These are phyloP conservation scores for Hericium coralloides DNA, from an alignment of 768 basidiomycete species.

Conservation along the genomic window DNA sequence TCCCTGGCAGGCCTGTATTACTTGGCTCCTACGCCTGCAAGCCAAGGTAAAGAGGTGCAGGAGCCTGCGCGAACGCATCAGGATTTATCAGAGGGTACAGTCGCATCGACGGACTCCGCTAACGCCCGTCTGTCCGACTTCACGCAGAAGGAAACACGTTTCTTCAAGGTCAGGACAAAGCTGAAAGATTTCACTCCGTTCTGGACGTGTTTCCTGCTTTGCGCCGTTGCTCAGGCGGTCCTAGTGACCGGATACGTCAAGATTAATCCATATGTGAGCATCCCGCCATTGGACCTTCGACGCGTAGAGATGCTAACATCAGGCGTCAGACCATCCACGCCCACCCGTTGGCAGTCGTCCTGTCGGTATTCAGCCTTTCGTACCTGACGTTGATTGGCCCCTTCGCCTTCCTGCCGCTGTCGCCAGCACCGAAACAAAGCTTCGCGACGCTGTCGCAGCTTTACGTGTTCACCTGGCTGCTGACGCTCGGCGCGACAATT, in stretches of 20 bases:
- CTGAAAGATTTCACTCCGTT: constrained; percentile 22
- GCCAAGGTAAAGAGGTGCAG: no score
- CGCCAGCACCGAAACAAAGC: constrained; percentile 36
- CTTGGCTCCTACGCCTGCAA: constrained; percentile 2
- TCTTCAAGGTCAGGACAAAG: no score
- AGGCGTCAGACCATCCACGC: constrained; percentile 51
- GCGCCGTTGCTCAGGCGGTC: constrained; percentile 35
- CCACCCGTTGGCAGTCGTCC: constrained; percentile 40
- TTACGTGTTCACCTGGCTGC: constrained; percentile 50
- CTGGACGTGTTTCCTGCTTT: constrained; percentile 47
- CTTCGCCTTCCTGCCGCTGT: constrained; percentile 24
- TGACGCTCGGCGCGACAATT: constrained; percentile 43
- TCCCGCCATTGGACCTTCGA: background rate
- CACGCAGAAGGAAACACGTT: no score
- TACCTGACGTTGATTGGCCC: constrained; percentile 42
- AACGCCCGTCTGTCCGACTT: no score
- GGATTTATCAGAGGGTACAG: no score
- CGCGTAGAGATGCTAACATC: no score
- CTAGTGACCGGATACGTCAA: constrained; percentile 40
- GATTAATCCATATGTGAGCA: constrained; percentile 53
- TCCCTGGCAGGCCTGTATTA: constrained; percentile 32
- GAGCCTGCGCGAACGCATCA: no score
- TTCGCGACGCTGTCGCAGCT: constrained; percentile 41
- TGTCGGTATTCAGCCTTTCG: constrained; percentile 38
- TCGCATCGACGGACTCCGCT: no score